A percentile compares a stretch with the other conserved stretches of the same genome.
phyloP scores from a whole-genome alignment of 1,139 yeast species.

The Yamadazyma aaseri region DNA sequence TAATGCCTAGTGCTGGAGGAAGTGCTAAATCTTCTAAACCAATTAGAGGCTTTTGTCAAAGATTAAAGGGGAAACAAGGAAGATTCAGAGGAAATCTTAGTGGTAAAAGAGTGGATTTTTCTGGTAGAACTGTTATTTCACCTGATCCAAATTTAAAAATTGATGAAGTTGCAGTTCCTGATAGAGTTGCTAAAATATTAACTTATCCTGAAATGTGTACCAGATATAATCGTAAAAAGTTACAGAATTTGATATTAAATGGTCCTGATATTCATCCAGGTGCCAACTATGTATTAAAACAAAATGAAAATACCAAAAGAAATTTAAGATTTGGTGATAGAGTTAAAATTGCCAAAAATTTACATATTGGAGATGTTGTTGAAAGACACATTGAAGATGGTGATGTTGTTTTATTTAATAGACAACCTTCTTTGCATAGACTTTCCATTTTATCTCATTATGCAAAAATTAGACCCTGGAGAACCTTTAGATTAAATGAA shows the following conservation, averaged over 20 bases:
- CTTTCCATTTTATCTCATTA: conserved; percentile 91
- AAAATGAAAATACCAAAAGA: conserved; percentile 81
- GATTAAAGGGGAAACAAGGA: conserved; percentile 98
- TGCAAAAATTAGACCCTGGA: conserved; percentile 96
- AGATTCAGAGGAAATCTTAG: conserved; percentile 97
- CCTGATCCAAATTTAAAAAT: conserved; percentile 96
- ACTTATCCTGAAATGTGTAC: conserved; percentile 97
- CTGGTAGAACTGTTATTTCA: conserved; percentile 97
- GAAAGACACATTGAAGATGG: conserved; percentile 98
- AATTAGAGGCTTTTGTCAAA: conserved; percentile 93
- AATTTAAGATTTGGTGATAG: conserved; percentile 89
- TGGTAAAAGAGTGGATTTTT: conserved; percentile 98
- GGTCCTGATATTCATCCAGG: conserved; percentile 96
- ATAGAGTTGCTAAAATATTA: conserved; percentile 89
- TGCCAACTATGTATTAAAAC: conserved; percentile 86
- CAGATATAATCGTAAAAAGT: conserved; percentile 75
- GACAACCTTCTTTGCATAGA: conserved; percentile 97
- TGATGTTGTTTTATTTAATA: conserved; percentile 90
- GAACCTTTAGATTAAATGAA: conserved; percentile 94
- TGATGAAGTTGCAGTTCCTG: conserved; percentile 98
- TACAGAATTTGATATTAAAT: conserved; percentile 68
- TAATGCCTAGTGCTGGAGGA: conserved; percentile 61
- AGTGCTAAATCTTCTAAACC: conserved; percentile 68
- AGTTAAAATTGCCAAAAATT: conserved; percentile 67
- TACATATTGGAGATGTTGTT: conserved; percentile 89